Conservation (phyloP, 1,284 basidiomycete genomes). For the Melampsora americana region DNA sequence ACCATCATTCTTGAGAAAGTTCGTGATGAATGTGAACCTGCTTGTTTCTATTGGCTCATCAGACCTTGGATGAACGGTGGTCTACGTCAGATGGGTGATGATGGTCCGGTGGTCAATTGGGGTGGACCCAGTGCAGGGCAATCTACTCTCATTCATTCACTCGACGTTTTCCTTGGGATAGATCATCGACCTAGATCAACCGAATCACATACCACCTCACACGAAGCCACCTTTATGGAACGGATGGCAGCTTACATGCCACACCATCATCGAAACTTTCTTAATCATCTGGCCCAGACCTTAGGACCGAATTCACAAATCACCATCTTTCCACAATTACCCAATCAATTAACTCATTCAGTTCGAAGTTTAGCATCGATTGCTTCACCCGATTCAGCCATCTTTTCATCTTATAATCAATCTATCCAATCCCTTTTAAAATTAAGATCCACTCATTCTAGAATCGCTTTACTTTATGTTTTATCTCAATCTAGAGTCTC, state of each 20-base stretch:
- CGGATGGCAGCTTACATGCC: conserved; percentile 90
- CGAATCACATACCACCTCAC: conserved; percentile 33
- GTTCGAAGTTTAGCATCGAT: too few species aligned
- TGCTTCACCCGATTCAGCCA: too few species aligned
- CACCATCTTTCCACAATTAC: conserved; percentile 17
- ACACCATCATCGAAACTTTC: conserved; percentile 81
- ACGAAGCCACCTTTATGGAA: conserved; percentile 63
- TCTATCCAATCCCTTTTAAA: neutral
- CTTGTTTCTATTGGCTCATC: conserved; percentile 76
- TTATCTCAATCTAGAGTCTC: neutral
- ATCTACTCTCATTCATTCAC: conserved; percentile 78
- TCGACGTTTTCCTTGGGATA: conserved; percentile 84
- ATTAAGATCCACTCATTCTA: neutral
- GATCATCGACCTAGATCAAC: conserved; percentile 60
- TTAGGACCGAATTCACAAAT: conserved; percentile 3
- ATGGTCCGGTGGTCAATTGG: conserved; percentile 58
- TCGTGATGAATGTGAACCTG: conserved; percentile 70
- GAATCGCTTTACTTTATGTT: neutral
- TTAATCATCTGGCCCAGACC: conserved; percentile 65
- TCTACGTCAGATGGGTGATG: conserved; percentile 60
- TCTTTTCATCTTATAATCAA: neutral
- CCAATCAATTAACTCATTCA: conserved; percentile 29
- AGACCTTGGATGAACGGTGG: conserved; percentile 89
- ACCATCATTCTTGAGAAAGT: conserved; percentile 66
- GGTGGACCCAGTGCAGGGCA: conserved; percentile 89